Evolutionary conservation across 139 green algal genomes (phyloP).

Genomic region (Closterium sp.): DNA sequence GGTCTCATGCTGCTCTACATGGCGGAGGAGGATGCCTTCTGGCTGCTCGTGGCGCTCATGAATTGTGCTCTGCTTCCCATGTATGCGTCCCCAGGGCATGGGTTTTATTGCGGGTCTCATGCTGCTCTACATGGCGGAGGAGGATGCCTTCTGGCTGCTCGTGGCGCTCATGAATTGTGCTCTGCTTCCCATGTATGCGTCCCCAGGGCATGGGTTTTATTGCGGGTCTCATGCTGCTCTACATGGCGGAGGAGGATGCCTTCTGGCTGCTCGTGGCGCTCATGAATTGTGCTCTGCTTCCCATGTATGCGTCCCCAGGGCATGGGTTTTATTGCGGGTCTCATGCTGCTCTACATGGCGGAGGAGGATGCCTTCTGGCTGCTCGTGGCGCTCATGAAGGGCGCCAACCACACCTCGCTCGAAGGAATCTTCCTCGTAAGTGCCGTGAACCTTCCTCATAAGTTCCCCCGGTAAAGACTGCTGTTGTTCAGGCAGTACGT

Average conservation of each 20-base stretch:
- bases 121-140: conserved; percentile 84
- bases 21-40: conserved; percentile 83
- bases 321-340: conserved; percentile 83
- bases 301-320: conserved; percentile 59
- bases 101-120: conserved; percentile 82
- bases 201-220: conserved; percentile 87
- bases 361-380: conserved; percentile 89
- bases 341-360: conserved; percentile 86
- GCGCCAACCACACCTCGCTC: conserved; percentile 55
- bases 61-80: conserved; percentile 54
- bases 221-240: conserved; percentile 79
- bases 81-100: conserved; percentile 72
- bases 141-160: conserved; percentile 86
- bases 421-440: conserved; percentile 66
- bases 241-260: conserved; percentile 82
- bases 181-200: not conserved
- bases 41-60: conserved; percentile 79
- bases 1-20: conserved; percentile 87
- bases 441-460: not conserved
- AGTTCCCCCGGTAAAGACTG: conserved; percentile 45
- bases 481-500: conserved; percentile 77
- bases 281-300: conserved; percentile 60
- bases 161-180: conserved; percentile 71
- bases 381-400: conserved; percentile 77
- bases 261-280: conserved; percentile 85